These are phyloP conservation scores for Camellia granthamiana DNA, from an alignment of 148 eudicot genomes.

Conservation along the genomic window DNA sequence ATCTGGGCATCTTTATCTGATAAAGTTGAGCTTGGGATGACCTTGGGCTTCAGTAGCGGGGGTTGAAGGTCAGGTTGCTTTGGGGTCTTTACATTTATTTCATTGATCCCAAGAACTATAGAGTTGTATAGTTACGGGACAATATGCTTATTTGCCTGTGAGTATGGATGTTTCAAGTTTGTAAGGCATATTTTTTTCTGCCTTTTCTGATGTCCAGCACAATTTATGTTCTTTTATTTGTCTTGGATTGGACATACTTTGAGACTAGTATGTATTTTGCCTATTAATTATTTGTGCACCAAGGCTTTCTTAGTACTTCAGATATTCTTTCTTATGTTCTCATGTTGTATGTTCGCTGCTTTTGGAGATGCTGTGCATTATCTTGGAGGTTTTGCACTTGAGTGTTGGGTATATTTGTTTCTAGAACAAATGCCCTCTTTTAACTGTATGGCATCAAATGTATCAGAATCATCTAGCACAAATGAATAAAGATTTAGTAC, in stretches of 20 bases:
- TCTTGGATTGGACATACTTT: neutral
- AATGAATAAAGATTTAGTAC: neutral
- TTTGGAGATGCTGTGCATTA: conserved; percentile 1
- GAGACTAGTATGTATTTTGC: neutral
- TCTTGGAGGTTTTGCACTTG: neutral
- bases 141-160: neutral
- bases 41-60: neutral
- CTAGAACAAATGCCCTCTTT: neutral
- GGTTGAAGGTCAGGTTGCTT: neutral
- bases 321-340: conserved; percentile 2
- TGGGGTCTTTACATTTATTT: conserved; percentile 3
- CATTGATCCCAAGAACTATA: neutral
- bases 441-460: neutral
- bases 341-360: neutral
- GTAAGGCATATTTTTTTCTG: neutral
- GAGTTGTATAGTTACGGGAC: neutral
- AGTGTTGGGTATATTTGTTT: neutral
- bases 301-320: neutral
- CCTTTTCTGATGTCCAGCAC: neutral
- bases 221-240: neutral
- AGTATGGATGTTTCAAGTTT: neutral
- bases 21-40: neutral
- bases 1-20: neutral
- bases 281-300: neutral
- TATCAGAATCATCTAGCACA: neutral